phyloP scores from a whole-genome alignment of 495 filamentous ascomycete genomes.

The Podospora bellae-mahoneyi region DNA sequence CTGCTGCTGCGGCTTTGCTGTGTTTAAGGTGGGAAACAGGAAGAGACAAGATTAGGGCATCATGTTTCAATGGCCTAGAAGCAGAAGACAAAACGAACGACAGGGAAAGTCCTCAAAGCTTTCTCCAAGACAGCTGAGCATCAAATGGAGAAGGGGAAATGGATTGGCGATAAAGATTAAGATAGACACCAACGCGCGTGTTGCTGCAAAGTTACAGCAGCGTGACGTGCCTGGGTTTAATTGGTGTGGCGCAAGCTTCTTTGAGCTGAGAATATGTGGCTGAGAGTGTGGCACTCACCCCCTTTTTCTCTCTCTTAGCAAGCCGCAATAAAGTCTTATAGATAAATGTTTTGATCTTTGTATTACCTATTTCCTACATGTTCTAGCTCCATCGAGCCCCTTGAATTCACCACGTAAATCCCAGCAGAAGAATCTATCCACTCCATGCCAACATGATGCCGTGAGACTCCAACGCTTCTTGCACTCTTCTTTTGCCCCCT shows the following conservation, averaged over 20 bases:
- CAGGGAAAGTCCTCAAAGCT: background rate
- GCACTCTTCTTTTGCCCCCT: background rate
- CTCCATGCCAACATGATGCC: background rate
- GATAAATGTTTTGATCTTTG: background rate
- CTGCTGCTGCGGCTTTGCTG: background rate
- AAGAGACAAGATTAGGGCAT: background rate
- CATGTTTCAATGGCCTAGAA: background rate
- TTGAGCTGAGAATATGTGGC: background rate
- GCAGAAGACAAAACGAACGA: background rate
- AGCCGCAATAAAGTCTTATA: background rate
- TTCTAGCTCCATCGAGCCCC: background rate
- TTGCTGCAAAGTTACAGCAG: background rate
- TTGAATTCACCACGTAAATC: background rate
- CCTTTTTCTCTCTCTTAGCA: background rate
- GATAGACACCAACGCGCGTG: background rate
- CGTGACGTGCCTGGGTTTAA: background rate
- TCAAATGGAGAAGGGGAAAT: background rate
- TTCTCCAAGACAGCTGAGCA: background rate
- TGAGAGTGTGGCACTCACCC: background rate
- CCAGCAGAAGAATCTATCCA: background rate
- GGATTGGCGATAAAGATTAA: background rate
- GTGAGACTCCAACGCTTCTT: background rate
- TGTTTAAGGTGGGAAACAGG: background rate
- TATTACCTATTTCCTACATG: background rate
- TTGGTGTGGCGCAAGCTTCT: background rate